Percentiles rank a stretch among this genome's conserved stretches.
Evolutionary conservation across 2,329 filamentous ascomycete genomes (phyloP).

Genomic region (Phaeosphaeriaceae sp.): DNA sequence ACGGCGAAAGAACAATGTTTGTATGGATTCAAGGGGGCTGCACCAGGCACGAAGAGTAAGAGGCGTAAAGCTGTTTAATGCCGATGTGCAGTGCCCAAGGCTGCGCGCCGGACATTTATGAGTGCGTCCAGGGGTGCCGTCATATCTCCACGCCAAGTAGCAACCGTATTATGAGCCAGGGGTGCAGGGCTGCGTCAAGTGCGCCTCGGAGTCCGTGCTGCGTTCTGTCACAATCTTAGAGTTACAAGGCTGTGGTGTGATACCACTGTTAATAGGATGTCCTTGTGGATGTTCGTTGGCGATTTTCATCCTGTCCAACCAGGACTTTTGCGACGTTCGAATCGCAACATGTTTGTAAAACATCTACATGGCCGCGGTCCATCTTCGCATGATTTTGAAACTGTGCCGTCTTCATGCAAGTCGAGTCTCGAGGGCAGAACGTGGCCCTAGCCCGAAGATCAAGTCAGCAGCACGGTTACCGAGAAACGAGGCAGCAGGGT

Average conservation of each 20-base stretch:
- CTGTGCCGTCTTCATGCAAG: conserved; percentile 22
- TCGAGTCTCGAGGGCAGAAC: not conserved
- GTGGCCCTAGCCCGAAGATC: conserved; percentile 9
- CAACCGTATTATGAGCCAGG: conserved; percentile 19
- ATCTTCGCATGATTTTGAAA: conserved; percentile 26
- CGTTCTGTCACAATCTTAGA: conserved; percentile 7
- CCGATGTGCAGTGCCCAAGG: conserved; percentile 23
- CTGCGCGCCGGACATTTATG: conserved; percentile 22
- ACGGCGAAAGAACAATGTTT: conserved; percentile 15
- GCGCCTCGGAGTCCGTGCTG: conserved; percentile 21
- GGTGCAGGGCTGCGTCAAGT: conserved; percentile 23
- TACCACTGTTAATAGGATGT: conserved; percentile 12
- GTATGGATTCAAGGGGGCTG: conserved; percentile 21
- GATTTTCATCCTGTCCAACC: conserved; percentile 15
- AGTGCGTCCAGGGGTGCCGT: conserved; percentile 26
- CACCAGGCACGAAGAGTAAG: conserved; percentile 18
- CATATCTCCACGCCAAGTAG: conserved; percentile 22
- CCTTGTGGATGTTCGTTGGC: conserved; percentile 9
- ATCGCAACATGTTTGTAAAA: conserved; percentile 12
- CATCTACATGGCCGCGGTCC: conserved; percentile 5
- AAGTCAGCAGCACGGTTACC: conserved; percentile 21
- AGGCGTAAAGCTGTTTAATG: conserved; percentile 26
- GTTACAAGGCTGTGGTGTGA: conserved; percentile 19
- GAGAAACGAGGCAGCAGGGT: conserved; percentile 29
- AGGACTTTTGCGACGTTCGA: conserved; percentile 5